Conservation (phyloP, 805 yeast species). For the Kuraishia ogatae region DNA sequence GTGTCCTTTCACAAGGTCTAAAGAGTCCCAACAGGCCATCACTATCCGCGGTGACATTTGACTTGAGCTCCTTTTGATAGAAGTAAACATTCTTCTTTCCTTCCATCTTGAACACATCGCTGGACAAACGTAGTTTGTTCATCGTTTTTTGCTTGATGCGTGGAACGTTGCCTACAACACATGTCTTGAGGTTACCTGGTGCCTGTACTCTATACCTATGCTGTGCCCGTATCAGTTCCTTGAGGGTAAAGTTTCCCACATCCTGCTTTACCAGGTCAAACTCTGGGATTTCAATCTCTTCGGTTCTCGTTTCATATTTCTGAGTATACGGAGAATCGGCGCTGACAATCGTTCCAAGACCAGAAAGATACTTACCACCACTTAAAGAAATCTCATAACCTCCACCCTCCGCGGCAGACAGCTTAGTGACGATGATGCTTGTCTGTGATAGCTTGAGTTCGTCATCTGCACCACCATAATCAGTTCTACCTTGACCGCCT, state of each 20-base stretch:
- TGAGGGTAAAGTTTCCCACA: slow-evolving; percentile 2
- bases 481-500: neutral
- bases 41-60: slow-evolving; percentile 10
- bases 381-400: neutral
- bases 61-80: slow-evolving; percentile 3
- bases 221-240: slow-evolving; percentile 6
- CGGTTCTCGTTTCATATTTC: slow-evolving; percentile 1
- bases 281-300: slow-evolving; percentile 4
- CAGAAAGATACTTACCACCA: neutral
- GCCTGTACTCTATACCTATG: slow-evolving; percentile 21
- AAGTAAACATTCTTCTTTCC: slow-evolving; percentile 14
- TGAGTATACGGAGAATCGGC: neutral
- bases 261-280: slow-evolving; percentile 5
- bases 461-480: neutral
- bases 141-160: slow-evolving; percentile 21
- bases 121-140: slow-evolving; percentile 6
- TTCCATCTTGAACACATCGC: slow-evolving; percentile 9
- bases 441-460: neutral
- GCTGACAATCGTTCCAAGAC: neutral
- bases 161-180: slow-evolving; percentile 40
- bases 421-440: neutral
- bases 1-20: slow-evolving; percentile 30
- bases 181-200: slow-evolving; percentile 12
- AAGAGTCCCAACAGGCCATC: slow-evolving; percentile 28
- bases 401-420: neutral